A percentile compares a stretch with the other conserved stretches of the same genome.
These are phyloP conservation scores for Fagus crenata DNA, from an alignment of 306 rosid species.

Conservation along the genomic window DNA sequence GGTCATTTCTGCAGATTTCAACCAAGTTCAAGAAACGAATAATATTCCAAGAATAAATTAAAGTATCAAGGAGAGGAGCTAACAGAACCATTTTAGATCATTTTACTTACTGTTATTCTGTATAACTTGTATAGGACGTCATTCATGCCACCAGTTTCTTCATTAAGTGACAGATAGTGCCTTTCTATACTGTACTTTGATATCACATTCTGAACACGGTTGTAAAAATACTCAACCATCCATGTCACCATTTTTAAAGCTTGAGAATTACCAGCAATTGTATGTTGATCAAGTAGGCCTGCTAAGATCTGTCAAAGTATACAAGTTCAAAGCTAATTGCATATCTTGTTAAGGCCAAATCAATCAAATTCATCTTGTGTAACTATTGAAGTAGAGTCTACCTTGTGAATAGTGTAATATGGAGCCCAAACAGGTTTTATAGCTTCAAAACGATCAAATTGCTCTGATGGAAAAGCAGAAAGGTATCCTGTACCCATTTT, in stretches of 20 bases:
- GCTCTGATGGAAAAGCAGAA: conserved; percentile 80
- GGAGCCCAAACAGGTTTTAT: conserved; percentile 79
- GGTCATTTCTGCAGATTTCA: background rate
- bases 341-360: conserved; percentile 11
- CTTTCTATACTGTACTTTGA: conserved; percentile 43
- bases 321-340: conserved; percentile 9
- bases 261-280: conserved; percentile 52
- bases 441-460: conserved; percentile 72
- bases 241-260: conserved; percentile 64
- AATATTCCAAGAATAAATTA: conserved; percentile 2
- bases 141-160: conserved; percentile 98
- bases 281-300: conserved; percentile 85
- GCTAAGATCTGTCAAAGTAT: conserved; percentile 64
- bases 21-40: background rate
- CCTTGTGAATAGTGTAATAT: conserved; percentile 98
- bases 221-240: conserved; percentile 92
- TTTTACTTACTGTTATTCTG: conserved; percentile 59
- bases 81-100: background rate
- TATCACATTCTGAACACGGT: conserved; percentile 74
- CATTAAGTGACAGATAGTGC: conserved; percentile 67
- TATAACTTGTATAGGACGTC: conserved; percentile 84
- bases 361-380: conserved; percentile 6
- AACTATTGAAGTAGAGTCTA: conserved; percentile 17
- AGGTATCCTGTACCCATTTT: conserved; percentile 79
- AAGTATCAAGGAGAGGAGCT: conserved; percentile 16